Base-by-base conservation (phyloP, 129 eudicot genomes). In the Cynara cardunculus region DNA sequence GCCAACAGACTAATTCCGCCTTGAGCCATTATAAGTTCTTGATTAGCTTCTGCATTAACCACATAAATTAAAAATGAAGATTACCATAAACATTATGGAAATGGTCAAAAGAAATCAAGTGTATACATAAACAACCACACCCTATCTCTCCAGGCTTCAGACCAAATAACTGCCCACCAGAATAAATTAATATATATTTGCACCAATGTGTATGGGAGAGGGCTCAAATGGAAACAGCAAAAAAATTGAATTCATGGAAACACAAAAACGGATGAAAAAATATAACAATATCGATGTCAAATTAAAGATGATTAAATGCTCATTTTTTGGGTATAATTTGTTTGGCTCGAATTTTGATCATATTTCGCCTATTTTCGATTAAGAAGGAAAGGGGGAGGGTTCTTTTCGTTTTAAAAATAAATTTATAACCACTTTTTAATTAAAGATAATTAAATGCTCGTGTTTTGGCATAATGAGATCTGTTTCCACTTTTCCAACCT, bases 11-110 rank as follows among this genome's bases (percentile, higher is more conserved):
- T 79, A 24, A 96, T 91, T 72, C 99, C 99, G 46, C 97, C 98
- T 89, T 96, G 96, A 74, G 92, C 91, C 95, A 96, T 91, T 87
- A 96, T 93, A 18, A 92, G 93, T 82, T 96, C 99, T 69, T 96
- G 99, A 83, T 96, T 96, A 44, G 95, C 89, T 86, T 96, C 99
- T 96, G 91, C 81, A 78, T 41, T 46, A 46, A 75, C 70, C 69
- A 81, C 9, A 78, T 31, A 80, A 69, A 56, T 12, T 19, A 27
- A 34, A 4, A 65, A 22, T 14, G 21, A 75, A 46, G 56, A 62
- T 72, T 26, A 75, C 28, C 1, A 25, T 44, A 22, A 53, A 24
- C 13, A 25, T 46, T 22, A 26, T 8, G 14, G 24, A 56, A 26
- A 25, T 59, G 59, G 25, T 30, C 5, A 69, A 73, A 21, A n/a